Base-by-base conservation (phyloP, 2,329 filamentous ascomycete species). In the Fusarium pseudograminearum region DNA sequence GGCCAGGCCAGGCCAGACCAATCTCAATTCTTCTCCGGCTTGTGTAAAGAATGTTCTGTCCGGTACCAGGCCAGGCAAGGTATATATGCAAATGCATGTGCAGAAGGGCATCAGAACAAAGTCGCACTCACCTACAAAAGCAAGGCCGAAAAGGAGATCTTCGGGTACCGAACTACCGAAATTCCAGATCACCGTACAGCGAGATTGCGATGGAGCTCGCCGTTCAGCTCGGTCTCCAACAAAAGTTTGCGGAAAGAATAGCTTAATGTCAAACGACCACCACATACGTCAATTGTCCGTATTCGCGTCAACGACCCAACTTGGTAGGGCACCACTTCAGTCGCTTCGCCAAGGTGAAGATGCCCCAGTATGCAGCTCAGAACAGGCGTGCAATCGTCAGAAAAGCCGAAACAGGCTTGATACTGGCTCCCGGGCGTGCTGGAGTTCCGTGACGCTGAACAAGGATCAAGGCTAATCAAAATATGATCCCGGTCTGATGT, bases 131-230 rank as follows among this genome's bases (percentile, higher is more conserved):
- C 67, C 57, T 67, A 46, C 55, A 46, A 52, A 57, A 55, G 44
- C 31, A 61, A 59, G 52, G 30, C 58, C 47, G 54, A 34, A 56
- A 55, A 16, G 40, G 46, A 57, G 50, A 61, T 64, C 57, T 60
- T 67, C 53, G 53, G 30, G 44, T 54, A 64, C 44, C 41, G 59
- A 42, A n/a, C 44, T 40, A 26, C 28, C 36, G 34, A 57, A 62
- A 67, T 55, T 70, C 48, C 44, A 63, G 68, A 66, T 68, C 58
- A 57, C 56, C 53, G 42, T 61, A 57, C 40, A 63, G 47, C 50
- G 59, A 74, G 66, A 73, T 74, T 74, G 59, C 61, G 61, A 73
- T 73, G 61, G 64, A 61, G 61, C 66, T 67, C 52, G 40, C 42
- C 54, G 36, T 57, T 45, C 62, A 70, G 53, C 45, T 62, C 50